Conservation (phyloP, 2,329 filamentous ascomycete species). For the Blastomyces percursus region DNA sequence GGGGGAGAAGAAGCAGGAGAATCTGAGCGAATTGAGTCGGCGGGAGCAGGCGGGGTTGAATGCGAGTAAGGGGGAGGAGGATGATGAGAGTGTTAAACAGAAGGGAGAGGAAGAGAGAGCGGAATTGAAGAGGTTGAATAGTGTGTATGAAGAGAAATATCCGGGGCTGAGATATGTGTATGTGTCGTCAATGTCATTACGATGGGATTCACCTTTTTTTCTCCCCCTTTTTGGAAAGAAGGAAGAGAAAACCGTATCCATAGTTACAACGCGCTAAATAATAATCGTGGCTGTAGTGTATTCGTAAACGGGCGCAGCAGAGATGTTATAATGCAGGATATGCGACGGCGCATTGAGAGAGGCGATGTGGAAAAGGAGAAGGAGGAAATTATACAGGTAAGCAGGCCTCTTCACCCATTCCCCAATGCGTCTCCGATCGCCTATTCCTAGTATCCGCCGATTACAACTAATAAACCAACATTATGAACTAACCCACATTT, state of each 20-base stretch:
- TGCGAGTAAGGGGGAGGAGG: conserved; percentile 22
- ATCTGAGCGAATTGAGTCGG: conserved; percentile 59
- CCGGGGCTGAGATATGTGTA: conserved; percentile 74
- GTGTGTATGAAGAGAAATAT: conserved; percentile 67
- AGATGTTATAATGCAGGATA: conserved; percentile 67
- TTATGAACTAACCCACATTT: not conserved
- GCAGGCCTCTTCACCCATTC: conserved; percentile 25
- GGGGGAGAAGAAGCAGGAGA: conserved; percentile 61
- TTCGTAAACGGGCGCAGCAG: conserved; percentile 78
- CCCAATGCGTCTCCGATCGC: conserved; percentile 4
- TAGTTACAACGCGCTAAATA: not conserved
- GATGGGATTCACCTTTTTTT: not conserved
- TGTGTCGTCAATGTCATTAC: conserved; percentile 13
- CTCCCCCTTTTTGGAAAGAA: not conserved
- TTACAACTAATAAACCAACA: not conserved
- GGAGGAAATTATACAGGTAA: conserved; percentile 60
- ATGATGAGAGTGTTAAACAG: conserved; percentile 21
- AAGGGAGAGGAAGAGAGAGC: conserved; percentile 23
- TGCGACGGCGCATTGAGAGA: conserved; percentile 60
- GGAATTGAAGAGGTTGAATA: conserved; percentile 54
- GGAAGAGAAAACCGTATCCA: conserved; percentile 7
- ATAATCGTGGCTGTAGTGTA: conserved; percentile 38
- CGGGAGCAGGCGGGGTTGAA: conserved; percentile 68
- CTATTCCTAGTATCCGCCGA: conserved; percentile 4
- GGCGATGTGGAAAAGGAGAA: conserved; percentile 59